These are phyloP conservation scores for Trichophyton mentagrophytes DNA, from an alignment of 2,329 filamentous ascomycete genomes.

Conservation along the genomic window DNA sequence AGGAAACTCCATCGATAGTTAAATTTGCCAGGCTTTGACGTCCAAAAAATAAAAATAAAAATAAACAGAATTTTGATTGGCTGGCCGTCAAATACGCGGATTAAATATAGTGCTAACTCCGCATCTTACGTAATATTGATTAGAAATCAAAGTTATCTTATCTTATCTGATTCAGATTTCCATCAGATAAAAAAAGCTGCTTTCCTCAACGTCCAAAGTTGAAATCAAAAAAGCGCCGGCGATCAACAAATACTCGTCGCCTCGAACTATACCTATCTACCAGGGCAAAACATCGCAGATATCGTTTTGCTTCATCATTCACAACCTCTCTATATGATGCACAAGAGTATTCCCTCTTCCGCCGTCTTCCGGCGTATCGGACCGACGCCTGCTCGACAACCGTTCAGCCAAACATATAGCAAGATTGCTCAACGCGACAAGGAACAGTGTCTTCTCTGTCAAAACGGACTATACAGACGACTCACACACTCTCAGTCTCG, in stretches of 20 bases:
- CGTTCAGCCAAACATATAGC: not conserved
- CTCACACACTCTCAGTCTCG: not conserved
- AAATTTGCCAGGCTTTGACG: no score
- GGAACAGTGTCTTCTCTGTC: not conserved
- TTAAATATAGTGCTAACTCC: not conserved
- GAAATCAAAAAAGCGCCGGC: not conserved
- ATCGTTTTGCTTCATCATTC: not conserved
- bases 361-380: not conserved
- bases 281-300: not conserved
- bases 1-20: no score
- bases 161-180: constrained; percentile 3
- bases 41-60: no score
- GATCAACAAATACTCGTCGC: not conserved
- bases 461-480: not conserved
- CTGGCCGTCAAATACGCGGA: no score
- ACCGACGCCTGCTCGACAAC: not conserved
- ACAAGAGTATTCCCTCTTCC: not conserved
- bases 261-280: not conserved
- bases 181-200: constrained; percentile 3
- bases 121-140: not conserved
- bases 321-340: not conserved
- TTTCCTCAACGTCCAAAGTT: not conserved
- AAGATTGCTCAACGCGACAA: not conserved
- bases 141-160: not conserved
- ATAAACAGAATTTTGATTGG: no score